Evolutionary conservation across 176 grass and related monocot genomes (phyloP).

Genomic region (Paspalum vaginatum): DNA sequence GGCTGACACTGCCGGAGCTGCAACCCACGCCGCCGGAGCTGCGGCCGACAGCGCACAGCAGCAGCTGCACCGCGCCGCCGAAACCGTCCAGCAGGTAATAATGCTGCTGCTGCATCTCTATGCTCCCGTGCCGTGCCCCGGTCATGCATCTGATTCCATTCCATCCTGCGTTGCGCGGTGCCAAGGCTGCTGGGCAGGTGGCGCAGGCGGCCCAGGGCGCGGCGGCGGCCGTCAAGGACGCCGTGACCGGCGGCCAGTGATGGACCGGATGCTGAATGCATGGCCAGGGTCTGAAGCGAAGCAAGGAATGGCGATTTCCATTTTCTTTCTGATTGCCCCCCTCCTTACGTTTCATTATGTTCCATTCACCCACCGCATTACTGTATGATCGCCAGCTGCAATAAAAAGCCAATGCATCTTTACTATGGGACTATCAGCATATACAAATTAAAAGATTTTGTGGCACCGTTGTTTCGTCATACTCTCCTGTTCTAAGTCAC

Average conservation of each 20-base stretch:
- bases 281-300: background rate
- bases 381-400: too few species aligned
- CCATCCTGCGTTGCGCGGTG: background rate
- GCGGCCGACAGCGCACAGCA: slow-evolving; percentile 29
- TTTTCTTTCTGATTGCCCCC: too few species aligned
- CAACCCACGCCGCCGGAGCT: slow-evolving; percentile 2
- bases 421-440: too few species aligned
- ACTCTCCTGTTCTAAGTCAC: too few species aligned
- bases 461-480: too few species aligned
- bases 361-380: too few species aligned
- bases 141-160: too few species aligned
- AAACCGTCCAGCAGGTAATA: slow-evolving; percentile 27
- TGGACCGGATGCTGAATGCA: background rate
- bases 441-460: too few species aligned
- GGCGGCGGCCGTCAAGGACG: slow-evolving; percentile 9
- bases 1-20: background rate
- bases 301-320: too few species aligned
- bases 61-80: slow-evolving; percentile 43
- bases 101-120: background rate
- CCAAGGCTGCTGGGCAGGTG: slow-evolving; percentile 15
- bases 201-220: background rate
- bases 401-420: too few species aligned
- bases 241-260: slow-evolving; percentile 22
- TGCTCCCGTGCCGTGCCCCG: background rate
- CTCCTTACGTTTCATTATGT: too few species aligned